Conservation (phyloP, 2,329 filamentous ascomycete species). For the Neobulgaria alba region DNA sequence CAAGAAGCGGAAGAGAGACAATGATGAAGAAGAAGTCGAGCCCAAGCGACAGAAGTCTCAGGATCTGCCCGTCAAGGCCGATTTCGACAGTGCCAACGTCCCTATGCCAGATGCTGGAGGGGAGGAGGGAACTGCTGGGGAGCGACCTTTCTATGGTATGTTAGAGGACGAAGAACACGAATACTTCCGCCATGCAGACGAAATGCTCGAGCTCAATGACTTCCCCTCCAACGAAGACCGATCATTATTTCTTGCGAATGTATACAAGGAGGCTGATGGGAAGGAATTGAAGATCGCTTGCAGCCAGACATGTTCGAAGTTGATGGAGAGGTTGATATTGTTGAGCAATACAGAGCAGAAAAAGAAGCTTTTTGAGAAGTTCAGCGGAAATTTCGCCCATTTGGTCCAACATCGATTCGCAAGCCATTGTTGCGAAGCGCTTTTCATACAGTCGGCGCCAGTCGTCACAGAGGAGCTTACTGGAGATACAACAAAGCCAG, state of each 20-base stretch:
- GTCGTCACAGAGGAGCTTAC: constrained; percentile 65
- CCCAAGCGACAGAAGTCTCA: constrained; percentile 30
- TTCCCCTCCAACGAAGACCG: constrained; percentile 71
- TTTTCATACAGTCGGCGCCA: constrained; percentile 78
- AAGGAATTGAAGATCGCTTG: constrained; percentile 95
- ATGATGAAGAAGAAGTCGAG: constrained; percentile 28
- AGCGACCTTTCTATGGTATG: constrained; percentile 70
- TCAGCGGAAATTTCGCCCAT: constrained; percentile 77
- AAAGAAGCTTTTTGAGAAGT: constrained; percentile 78
- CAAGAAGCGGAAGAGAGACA: constrained; percentile 40
- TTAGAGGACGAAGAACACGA: constrained; percentile 90
- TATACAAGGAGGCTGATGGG: constrained; percentile 77
- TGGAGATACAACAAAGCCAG: constrained; percentile 34
- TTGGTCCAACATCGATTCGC: constrained; percentile 93
- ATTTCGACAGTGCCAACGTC: constrained; percentile 14
- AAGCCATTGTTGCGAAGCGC: constrained; percentile 90
- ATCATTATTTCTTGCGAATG: constrained; percentile 64
- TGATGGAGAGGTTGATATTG: constrained; percentile 86
- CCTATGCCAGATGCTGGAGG: constrained; percentile 10
- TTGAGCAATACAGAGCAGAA: constrained; percentile 72
- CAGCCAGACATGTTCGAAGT: constrained; percentile 86
- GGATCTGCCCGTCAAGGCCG: constrained; percentile 16
- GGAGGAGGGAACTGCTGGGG: constrained; percentile 15
- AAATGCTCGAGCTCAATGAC: constrained; percentile 81
- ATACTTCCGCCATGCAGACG: constrained; percentile 85